These are phyloP conservation scores for Trichothecium sympodiale DNA, from an alignment of 2,329 filamentous ascomycete genomes.

Conservation along the genomic window DNA sequence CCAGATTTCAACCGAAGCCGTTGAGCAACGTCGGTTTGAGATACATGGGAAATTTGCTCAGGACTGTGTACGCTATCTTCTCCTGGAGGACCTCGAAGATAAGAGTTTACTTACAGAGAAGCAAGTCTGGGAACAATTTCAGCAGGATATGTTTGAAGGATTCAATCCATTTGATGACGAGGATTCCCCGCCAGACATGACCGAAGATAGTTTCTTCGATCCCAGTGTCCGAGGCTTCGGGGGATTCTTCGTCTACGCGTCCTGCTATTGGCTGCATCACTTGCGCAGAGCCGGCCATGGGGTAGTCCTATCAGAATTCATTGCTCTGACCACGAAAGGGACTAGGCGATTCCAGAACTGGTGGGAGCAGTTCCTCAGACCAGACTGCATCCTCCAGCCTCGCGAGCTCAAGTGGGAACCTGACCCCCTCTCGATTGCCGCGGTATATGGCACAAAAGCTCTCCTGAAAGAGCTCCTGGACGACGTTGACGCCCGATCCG, in stretches of 20 bases:
- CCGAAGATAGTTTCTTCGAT: constrained; percentile 5
- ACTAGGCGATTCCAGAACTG: constrained; percentile 19
- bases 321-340: constrained; percentile 10
- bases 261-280: constrained; percentile 22
- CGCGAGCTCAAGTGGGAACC: too few species aligned
- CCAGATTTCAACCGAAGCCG: too few species aligned
- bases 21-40: neutral
- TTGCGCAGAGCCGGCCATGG: constrained; percentile 7
- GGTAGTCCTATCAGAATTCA: too few species aligned
- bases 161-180: too few species aligned
- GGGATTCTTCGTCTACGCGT: constrained; percentile 20
- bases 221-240: constrained; percentile 12
- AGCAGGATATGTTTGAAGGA: too few species aligned
- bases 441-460: constrained; percentile 19
- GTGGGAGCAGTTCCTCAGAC: constrained; percentile 19
- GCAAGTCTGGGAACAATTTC: constrained; percentile 4
- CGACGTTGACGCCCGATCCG: too few species aligned
- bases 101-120: neutral
- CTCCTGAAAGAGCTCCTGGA: too few species aligned
- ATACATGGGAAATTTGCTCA: neutral
- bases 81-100: neutral
- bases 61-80: neutral
- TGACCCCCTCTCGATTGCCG: constrained; percentile 18
- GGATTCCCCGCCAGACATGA: too few species aligned
- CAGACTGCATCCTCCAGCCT: constrained; percentile 15